These are phyloP conservation scores for Aspergillus awamori DNA, from an alignment of 2,329 filamentous ascomycete genomes.

Conservation along the genomic window DNA sequence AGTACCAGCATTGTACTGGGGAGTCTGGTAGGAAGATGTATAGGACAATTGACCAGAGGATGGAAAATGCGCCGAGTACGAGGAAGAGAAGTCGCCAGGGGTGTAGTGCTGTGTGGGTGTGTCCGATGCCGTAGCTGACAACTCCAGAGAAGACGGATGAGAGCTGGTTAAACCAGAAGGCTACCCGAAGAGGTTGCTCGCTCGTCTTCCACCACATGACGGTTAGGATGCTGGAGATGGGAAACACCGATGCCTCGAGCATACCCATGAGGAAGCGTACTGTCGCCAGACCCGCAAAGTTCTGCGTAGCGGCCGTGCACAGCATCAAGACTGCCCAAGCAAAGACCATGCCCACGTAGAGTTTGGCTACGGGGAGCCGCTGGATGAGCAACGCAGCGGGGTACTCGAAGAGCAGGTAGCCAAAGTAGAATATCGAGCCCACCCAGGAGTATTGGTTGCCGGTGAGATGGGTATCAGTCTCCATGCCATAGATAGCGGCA, in stretches of 20 bases:
- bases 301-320: conserved; percentile 7
- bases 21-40: conserved; percentile 38
- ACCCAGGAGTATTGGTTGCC: conserved; percentile 10
- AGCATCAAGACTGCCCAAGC: not conserved
- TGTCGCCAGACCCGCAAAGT: conserved; percentile 3
- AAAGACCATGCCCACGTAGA: conserved; percentile 1
- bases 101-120: conserved; percentile 22
- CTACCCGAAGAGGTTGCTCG: conserved; percentile 11
- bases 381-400: not conserved
- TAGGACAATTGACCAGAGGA: conserved; percentile 32
- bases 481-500: conserved; percentile 8
- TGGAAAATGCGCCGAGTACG: conserved; percentile 33
- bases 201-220: conserved; percentile 7
- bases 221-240: not conserved
- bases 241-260: conserved; percentile 1
- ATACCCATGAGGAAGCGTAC: conserved; percentile 13
- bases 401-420: conserved; percentile 4
- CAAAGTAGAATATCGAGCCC: conserved; percentile 12
- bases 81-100: conserved; percentile 36
- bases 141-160: conserved; percentile 9
- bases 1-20: conserved; percentile 37
- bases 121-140: conserved; percentile 32
- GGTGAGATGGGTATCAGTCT: not conserved
- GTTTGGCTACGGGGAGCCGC: conserved; percentile 3
- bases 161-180: conserved; percentile 1